Base-by-base conservation (phyloP, 441 rosid species). In the Erodium texanum region DNA sequence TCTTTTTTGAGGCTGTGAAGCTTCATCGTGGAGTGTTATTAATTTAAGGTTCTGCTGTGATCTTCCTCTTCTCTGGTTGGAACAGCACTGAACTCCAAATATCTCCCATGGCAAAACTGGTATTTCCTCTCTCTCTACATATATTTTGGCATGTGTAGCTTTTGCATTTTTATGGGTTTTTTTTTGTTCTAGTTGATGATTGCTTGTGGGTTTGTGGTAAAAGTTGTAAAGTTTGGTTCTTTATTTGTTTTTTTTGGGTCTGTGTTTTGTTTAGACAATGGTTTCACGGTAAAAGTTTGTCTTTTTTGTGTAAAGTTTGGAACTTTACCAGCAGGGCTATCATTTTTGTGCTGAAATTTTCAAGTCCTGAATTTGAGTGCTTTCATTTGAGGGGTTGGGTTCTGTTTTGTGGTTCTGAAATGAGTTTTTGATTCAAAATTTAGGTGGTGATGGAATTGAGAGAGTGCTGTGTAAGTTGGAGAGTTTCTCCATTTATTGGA, bases 11-110 rank as follows among this genome's bases (percentile, higher is more conserved):
- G 94, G 92, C 80, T 71, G 80, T 75, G 74, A 77, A 70, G 74
- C 48, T 66, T 75, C 15, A 65, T 29, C 68, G 70, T 68, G 65
- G 62, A 54, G 74, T 75, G 84, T 70, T 71, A 77, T 64, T 74
- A 66, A 59, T 70, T 66, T 58, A 65, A 73, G 71, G 54, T 58
- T 6, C 24, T 58, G 62, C 43, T 85, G 80, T 90, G 94, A 88
- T 92, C 89, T 79, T 89, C 18, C 77, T 82, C 79, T 83, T 82
- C 82, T 76, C 80, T 80, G 81, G 77, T 82, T 78, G 77, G 82
- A 73, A 69, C 77, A 75, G 83, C 82, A 68, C 70, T 80, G 79
- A 74, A 76, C 48, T 1, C 12, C 62, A 77, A 79, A 82, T 82
- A 85, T 84, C 81, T 76, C 78, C 74, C 82, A 73, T 78, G 82